These are phyloP conservation scores for Nitzschia palea DNA, from an alignment of 108 stramenopile genomes.

Conservation along the genomic window DNA sequence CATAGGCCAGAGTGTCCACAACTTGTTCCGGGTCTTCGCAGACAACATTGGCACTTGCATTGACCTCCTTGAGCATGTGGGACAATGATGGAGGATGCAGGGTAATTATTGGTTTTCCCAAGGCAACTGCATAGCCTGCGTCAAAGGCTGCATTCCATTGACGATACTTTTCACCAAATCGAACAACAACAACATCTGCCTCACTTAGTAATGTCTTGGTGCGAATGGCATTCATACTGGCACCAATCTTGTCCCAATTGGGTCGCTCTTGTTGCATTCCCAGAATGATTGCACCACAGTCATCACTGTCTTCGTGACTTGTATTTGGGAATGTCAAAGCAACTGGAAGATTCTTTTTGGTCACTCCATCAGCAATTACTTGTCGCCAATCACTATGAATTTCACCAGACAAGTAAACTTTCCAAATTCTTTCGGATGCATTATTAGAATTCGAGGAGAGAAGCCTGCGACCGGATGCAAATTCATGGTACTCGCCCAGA, in stretches of 20 bases:
- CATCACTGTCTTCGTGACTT: conserved; percentile 84
- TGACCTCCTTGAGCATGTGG: conserved; percentile 92
- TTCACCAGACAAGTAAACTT: conserved; percentile 66
- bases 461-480: neutral
- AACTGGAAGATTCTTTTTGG: conserved; percentile 64
- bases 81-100: conserved; percentile 76
- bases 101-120: conserved; percentile 76
- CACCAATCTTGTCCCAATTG: conserved; percentile 85
- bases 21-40: conserved; percentile 80
- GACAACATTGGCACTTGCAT: conserved; percentile 70
- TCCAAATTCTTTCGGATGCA: conserved; percentile 35
- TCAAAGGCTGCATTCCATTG: conserved; percentile 92
- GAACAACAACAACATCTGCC: conserved; percentile 85
- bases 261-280: conserved; percentile 80
- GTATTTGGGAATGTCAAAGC: conserved; percentile 69
- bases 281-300: conserved; percentile 84
- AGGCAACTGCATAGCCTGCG: conserved; percentile 81
- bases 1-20: conserved; percentile 83
- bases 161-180: conserved; percentile 85
- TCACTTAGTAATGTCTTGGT: conserved; percentile 72
- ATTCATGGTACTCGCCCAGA: too few species aligned
- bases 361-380: conserved; percentile 71
- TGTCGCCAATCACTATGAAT: conserved; percentile 90
- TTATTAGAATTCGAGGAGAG: neutral
- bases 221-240: conserved; percentile 78